Base-by-base conservation (phyloP, 2,329 filamentous ascomycete species). In the Neurospora sp. region DNA sequence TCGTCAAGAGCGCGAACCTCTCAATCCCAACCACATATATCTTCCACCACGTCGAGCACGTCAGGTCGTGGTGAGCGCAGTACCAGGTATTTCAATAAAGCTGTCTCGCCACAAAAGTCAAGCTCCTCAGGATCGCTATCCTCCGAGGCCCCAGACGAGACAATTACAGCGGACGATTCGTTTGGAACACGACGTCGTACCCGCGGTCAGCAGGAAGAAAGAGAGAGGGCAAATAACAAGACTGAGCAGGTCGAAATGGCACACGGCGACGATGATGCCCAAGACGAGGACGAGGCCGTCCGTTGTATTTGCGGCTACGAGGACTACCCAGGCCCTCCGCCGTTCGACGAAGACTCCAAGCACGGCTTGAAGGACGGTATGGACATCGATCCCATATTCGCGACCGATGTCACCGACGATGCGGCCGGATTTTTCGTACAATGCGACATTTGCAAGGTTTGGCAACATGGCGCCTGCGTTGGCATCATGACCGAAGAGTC, bases 381-480 rank as follows among this genome's bases (percentile, higher is more conserved):
- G 77, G 84, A 88, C 76, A 79, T 84, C 73, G 84, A 89, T 75
- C 81, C 86, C 78, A 82, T 88, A 82, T 81, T 85, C 80, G 80
- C 85, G 79, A 82, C 89, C 82, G 82, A 89, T 73, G 84, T 92
- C 73, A 88, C 89, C 39, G 93, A 97, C 77, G 95, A 98, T 74
- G 86, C 95, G 74, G 96, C 95, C 65, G 95, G 94, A 68, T 91
- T 98, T 81, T 99, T 97, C 81, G 94, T 99, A 74, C 95, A 98
- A 83, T 99, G 96, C 86, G 96, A 98, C 81, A 86, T 92, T 73
- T 99, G 96, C 84, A 96, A 97, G 79, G 96, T 98, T 73, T 99
- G 95, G 96, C 96, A 99, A 80, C 96, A 99, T 79, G 96, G 96
- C 76, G 95, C 94, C 71, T 99, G 96, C 78, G 95, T 99, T 71